phyloP scores from a whole-genome alignment of 768 basidiomycete genomes.

The Zangia roseola region DNA sequence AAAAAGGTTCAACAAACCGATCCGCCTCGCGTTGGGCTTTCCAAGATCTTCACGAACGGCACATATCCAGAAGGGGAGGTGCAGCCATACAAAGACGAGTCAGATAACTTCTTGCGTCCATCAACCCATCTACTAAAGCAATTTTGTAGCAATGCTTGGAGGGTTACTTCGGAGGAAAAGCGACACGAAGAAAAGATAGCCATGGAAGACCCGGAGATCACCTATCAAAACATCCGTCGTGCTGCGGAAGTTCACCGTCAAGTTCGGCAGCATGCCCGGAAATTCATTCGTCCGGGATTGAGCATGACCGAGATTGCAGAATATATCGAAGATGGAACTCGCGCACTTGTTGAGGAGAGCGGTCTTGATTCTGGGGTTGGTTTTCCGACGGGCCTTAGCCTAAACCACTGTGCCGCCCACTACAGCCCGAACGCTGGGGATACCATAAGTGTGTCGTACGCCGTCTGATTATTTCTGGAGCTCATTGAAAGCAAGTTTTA shows the following conservation, averaged over 20 bases:
- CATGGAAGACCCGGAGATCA: slow-evolving; percentile 78
- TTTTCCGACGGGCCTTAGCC: slow-evolving; percentile 92
- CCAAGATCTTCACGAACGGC: slow-evolving; percentile 85
- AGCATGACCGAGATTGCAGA: slow-evolving; percentile 92
- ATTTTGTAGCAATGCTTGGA: slow-evolving; percentile 72
- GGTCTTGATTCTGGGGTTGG: slow-evolving; percentile 86
- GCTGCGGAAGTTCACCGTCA: slow-evolving; percentile 96
- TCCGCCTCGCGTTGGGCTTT: slow-evolving; percentile 85
- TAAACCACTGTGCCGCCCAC: slow-evolving; percentile 96
- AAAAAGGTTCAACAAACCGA: slow-evolving; percentile 83
- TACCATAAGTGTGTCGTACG: slow-evolving; percentile 57
- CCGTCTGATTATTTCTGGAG: not conserved
- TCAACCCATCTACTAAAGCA: not conserved
- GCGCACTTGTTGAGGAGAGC: slow-evolving; percentile 89
- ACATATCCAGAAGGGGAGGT: slow-evolving; percentile 90
- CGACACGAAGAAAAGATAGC: slow-evolving; percentile 76
- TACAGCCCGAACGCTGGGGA: slow-evolving; percentile 95
- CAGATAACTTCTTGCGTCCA: slow-evolving; percentile 31
- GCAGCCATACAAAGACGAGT: slow-evolving; percentile 92
- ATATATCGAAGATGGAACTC: slow-evolving; percentile 87
- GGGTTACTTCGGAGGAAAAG: slow-evolving; percentile 89
- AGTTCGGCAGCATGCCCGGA: slow-evolving; percentile 79
- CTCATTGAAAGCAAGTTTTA: slow-evolving; percentile 55
- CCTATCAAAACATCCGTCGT: slow-evolving; percentile 86
- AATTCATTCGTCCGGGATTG: slow-evolving; percentile 89